These are phyloP conservation scores for Raphanus sativus DNA, from an alignment of 345 rosid genomes.

Conservation along the genomic window DNA sequence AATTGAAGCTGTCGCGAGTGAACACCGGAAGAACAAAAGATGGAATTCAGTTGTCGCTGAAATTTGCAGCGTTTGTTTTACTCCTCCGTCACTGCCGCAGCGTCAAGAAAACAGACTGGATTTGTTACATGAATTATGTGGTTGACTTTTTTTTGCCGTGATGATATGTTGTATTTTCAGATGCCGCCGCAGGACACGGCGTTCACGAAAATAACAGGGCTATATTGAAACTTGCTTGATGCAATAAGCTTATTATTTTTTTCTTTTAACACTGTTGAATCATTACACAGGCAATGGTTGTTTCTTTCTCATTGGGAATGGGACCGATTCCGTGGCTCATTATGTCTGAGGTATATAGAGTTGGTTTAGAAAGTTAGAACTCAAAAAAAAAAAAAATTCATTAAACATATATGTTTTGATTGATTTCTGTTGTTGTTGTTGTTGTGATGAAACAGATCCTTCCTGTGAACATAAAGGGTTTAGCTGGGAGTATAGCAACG, in stretches of 20 bases:
- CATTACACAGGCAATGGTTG: conserved; percentile 72
- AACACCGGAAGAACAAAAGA: no score
- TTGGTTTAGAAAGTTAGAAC: neutral
- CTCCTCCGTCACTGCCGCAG: no score
- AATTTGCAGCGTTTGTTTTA: no score
- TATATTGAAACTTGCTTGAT: conserved; percentile 6
- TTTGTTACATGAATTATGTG: no score
- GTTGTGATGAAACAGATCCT: conserved; percentile 61
- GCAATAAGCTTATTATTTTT: neutral
- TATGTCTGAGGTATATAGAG: conserved; percentile 83
- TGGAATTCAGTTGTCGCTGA: no score
- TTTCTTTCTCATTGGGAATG: conserved; percentile 79
- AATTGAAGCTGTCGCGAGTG: no score
- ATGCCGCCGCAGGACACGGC: no score
- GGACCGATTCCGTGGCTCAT: conserved; percentile 96
- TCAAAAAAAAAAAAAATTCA: neutral
- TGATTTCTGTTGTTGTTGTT: neutral
- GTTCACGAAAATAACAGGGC: no score
- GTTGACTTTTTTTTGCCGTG: no score
- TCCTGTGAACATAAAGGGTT: conserved; percentile 81
- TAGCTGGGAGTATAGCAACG: conserved; percentile 91
- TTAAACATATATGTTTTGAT: no score
- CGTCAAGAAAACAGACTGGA: no score
- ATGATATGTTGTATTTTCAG: no score
- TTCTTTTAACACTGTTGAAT: conserved; percentile 18